These are phyloP conservation scores for Rhizopogon salebrosus DNA, from an alignment of 768 basidiomycete genomes.

Conservation along the genomic window DNA sequence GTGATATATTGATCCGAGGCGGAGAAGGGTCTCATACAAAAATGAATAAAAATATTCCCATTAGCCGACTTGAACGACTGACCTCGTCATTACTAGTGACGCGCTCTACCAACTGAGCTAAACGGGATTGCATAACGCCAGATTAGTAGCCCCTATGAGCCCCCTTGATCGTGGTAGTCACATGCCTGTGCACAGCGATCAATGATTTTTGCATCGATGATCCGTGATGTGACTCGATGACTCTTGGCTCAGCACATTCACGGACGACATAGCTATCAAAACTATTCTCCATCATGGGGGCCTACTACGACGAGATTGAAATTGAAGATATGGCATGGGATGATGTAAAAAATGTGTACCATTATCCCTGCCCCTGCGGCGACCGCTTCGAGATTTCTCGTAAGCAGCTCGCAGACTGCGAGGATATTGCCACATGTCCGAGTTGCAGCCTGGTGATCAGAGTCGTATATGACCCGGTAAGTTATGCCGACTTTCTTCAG, in stretches of 20 bases:
- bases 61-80: slow-evolving; percentile 39
- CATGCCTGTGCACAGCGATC: background rate
- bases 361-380: slow-evolving; percentile 97
- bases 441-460: slow-evolving; percentile 92
- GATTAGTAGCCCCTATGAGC: background rate
- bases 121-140: background rate
- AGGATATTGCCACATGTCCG: slow-evolving; percentile 94
- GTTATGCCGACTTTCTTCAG: slow-evolving; percentile 24
- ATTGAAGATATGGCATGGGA: slow-evolving; percentile 98
- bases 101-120: slow-evolving; percentile 32
- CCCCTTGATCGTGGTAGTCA: too few relatives aligned
- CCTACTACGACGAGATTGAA: slow-evolving; percentile 95
- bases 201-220: background rate
- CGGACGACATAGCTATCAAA: background rate
- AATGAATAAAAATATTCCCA: slow-evolving; percentile 27
- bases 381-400: slow-evolving; percentile 96
- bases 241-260: too few relatives aligned
- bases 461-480: slow-evolving; percentile 90
- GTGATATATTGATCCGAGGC: too few relatives aligned
- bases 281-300: slow-evolving; percentile 47
- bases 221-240: too few relatives aligned
- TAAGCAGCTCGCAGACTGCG: slow-evolving; percentile 78
- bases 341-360: slow-evolving; percentile 72
- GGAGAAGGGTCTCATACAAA: too few relatives aligned
- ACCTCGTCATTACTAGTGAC: slow-evolving; percentile 45